Base-by-base conservation (phyloP, 495 filamentous ascomycete species). In the Neurospora tetrasperma region DNA sequence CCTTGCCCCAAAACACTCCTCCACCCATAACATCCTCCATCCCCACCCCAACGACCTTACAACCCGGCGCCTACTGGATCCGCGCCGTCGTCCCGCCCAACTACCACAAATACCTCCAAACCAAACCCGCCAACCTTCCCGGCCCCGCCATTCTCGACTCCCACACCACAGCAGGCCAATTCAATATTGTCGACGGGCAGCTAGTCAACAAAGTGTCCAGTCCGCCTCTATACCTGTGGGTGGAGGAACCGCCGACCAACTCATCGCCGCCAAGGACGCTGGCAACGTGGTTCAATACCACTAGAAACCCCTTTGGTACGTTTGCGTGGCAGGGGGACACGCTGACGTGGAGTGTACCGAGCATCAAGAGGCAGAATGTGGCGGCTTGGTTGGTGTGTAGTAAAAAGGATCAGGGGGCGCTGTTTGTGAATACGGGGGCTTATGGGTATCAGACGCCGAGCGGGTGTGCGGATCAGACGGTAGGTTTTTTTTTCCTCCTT, bases 81-180 rank as follows among this genome's bases (percentile, higher is more conserved):
- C 87, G 88, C 10, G 88, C 86, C 0, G 89, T 90, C 1, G 85
- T 80, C 42, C 71, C 83, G 2, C 89, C 89, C 31, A 89, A 90
- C 78, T 90, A 84, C 81, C 89, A 89, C 82, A 86, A 88, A 74
- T 90, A 90, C 79, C 81, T 90, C 31, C 88, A 90, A 81, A 86
- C 87, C 10, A 81, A 81, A 23, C 86, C 85, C 3, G 76, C 82
- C 73, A 85, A 86, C 77, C 73, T 80, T 0, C 75, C 84, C 4
- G 84, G 86, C 7, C 78, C 79, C 35, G 88, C 89, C 0, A 74
- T 90, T 23, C 80, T 90, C 44, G 83, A 85, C 18, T 84, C 79
- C 59, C 80, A 86, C 79, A 84, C 81, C 18, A 88, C 86, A 4
- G 89, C 89, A 0, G 89, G 89, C 1, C 88, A 90, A 78, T 90